Conservation (phyloP, 1,139 yeast species). For the Wickerhamomyces sp. region DNA sequence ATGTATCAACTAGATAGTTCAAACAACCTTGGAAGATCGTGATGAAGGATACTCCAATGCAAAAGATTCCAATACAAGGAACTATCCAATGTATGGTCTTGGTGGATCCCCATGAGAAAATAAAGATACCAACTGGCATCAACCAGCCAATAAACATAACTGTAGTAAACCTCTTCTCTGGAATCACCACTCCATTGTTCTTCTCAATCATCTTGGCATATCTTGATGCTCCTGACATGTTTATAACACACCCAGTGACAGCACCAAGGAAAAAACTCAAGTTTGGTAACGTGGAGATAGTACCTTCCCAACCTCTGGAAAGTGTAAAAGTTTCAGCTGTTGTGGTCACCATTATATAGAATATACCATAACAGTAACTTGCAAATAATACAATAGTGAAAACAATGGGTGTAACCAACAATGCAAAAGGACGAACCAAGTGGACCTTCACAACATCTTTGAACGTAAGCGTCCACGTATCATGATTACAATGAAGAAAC, state of each 20-base stretch:
- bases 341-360: conserved; percentile 37
- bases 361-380: conserved; percentile 41
- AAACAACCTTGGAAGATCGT: conserved; percentile 47
- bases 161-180: conserved; percentile 51
- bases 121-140: conserved; percentile 60
- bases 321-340: conserved; percentile 31
- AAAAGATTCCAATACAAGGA: conserved; percentile 52
- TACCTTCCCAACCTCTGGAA: conserved; percentile 32
- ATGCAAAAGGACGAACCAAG: conserved; percentile 37
- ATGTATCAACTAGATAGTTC: conserved; percentile 53
- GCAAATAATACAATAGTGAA: conserved; percentile 38
- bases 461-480: conserved; percentile 35
- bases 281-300: conserved; percentile 51
- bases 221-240: conserved; percentile 29
- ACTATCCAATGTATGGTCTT: conserved; percentile 56
- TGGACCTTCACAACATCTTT: conserved; percentile 35
- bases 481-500: conserved; percentile 35
- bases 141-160: conserved; percentile 38
- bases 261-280: conserved; percentile 54
- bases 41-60: conserved; percentile 59
- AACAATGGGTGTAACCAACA: conserved; percentile 42
- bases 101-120: conserved; percentile 64
- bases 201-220: conserved; percentile 27
- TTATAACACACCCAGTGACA: conserved; percentile 43
- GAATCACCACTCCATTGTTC: conserved; percentile 36